Evolutionary conservation across 2,329 filamentous ascomycete species (phyloP).

Genomic region (Claviceps cyperi): DNA sequence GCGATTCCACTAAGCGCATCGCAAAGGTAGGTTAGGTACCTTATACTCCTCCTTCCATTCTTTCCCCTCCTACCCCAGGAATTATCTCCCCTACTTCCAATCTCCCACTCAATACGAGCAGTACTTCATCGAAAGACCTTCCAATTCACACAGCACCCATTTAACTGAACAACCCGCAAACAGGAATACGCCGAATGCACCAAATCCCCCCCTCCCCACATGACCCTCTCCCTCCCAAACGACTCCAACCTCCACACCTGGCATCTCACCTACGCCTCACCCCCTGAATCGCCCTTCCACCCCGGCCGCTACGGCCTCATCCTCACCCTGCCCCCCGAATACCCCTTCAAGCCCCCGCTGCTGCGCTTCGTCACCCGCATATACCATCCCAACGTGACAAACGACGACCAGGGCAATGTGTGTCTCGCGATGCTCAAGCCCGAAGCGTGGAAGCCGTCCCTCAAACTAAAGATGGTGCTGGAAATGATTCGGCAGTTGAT

Average conservation of each 20-base stretch:
- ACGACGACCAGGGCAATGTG: slow-evolving; percentile 73
- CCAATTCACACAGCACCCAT: too few relatives aligned
- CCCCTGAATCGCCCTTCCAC: slow-evolving; percentile 31
- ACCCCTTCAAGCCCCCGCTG: slow-evolving; percentile 78
- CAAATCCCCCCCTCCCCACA: slow-evolving; percentile 30
- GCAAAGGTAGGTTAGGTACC: slow-evolving; percentile 19
- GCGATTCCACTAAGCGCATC: slow-evolving; percentile 27
- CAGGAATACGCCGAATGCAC: slow-evolving; percentile 41
- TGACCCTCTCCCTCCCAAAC: slow-evolving; percentile 30
- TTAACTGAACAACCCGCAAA: background rate
- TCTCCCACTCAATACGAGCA: too few relatives aligned
- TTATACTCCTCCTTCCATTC: slow-evolving; percentile 1
- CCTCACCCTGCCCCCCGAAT: slow-evolving; percentile 60
- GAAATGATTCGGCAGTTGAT: slow-evolving; percentile 63
- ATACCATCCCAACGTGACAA: slow-evolving; percentile 90
- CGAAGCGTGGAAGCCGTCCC: slow-evolving; percentile 85
- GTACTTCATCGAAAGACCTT: too few relatives aligned
- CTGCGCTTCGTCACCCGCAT: slow-evolving; percentile 77
- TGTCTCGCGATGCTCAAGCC: slow-evolving; percentile 71
- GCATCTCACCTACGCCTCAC: slow-evolving; percentile 34
- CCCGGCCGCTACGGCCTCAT: slow-evolving; percentile 62
- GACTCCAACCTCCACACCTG: slow-evolving; percentile 37
- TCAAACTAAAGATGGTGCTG: slow-evolving; percentile 60
- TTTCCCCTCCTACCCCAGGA: background rate
- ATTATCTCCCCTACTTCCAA: background rate